Base-by-base conservation (phyloP, 768 basidiomycete species). In the Suillus tomentosus region DNA sequence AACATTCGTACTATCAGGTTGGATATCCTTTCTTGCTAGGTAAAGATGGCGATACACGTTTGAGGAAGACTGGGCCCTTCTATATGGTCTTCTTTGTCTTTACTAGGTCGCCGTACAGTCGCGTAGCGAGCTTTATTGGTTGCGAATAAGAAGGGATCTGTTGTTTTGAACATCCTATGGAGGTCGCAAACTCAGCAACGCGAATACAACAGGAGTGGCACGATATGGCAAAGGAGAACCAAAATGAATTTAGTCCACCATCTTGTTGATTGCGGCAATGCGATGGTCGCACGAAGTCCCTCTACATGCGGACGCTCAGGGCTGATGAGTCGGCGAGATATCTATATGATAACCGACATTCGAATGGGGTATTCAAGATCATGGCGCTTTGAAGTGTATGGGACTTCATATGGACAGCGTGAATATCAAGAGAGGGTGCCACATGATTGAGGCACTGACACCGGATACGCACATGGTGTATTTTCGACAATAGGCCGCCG, bases 371-470 rank as follows among this genome's bases (percentile, higher is more conserved):
- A 4, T 70, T 92, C 61, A 87, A 84, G 70, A 93, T 92, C 68
- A 80, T 91, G 13, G 91, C 89, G 5, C 79, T 88, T 37, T 93
- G 91, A 90, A 90, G 85, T 4, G 89, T 89, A 79, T 72, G 42
- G 79, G 81, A 24, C 80, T 81, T 1, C 80, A 76, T 15, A 78
- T 76, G 40, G 91, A 87, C 69, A 84, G 82, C 5, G 65, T 65
- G 34, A 83, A 81, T 43, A 3, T 56, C 71, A 17, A 79, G 86
- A 51, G 78, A 84, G 71, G 85, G 85, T 6, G 79, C 86, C 0
- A 87, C 87, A 11, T 87, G 84, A 83, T 88, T 67, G 90, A 92
- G 73, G 87, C 89, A 6, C 75, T 92, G 48, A 86, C 84, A 70
- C 10, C 36, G 36, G 89, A 90, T 85, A 66, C 66, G 78, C 67